Conservation (phyloP, 225 moss, liverwort and hornwort species). For the Ulota crispa region DNA sequence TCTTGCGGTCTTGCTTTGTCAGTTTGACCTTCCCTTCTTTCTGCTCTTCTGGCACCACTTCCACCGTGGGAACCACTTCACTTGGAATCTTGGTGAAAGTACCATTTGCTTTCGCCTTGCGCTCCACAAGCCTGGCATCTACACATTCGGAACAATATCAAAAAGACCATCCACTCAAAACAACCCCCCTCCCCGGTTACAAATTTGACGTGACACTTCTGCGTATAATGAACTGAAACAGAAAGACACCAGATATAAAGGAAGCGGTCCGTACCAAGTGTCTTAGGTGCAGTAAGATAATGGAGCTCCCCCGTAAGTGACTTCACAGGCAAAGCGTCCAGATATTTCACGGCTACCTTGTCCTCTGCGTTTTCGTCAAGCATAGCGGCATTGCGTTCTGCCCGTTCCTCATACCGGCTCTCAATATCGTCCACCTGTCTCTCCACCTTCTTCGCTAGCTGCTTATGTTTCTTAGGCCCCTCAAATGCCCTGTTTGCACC, state of each 20-base stretch:
- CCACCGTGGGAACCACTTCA: slow-evolving; percentile 14
- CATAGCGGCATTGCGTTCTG: slow-evolving; percentile 46
- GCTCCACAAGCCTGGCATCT: slow-evolving; percentile 69
- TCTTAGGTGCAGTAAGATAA: slow-evolving; percentile 60
- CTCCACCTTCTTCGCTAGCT: slow-evolving; percentile 44
- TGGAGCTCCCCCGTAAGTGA: slow-evolving; percentile 82
- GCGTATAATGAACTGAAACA: not conserved
- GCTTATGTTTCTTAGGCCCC: slow-evolving; percentile 49
- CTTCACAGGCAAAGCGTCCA: slow-evolving; percentile 91
- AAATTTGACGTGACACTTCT: not conserved
- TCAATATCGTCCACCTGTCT: slow-evolving; percentile 68
- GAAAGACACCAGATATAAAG: not conserved
- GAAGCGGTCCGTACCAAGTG: slow-evolving; percentile 34
- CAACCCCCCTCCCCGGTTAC: not conserved
- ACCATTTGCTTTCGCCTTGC: slow-evolving; percentile 63
- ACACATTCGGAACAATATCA: slow-evolving; percentile 15
- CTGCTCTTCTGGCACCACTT: slow-evolving; percentile 21
- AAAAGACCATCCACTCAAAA: slow-evolving; percentile 2
- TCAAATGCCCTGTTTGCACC: slow-evolving; percentile 40
- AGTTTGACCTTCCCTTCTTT: slow-evolving; percentile 55
- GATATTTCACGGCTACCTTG: slow-evolving; percentile 58
- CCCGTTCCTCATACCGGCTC: slow-evolving; percentile 74
- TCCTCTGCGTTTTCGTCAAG: slow-evolving; percentile 29
- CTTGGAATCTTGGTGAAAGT: slow-evolving; percentile 20
- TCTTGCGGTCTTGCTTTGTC: slow-evolving; percentile 69